Base-by-base conservation (phyloP, 1,284 basidiomycete species). In the Ustilago esculenta region DNA sequence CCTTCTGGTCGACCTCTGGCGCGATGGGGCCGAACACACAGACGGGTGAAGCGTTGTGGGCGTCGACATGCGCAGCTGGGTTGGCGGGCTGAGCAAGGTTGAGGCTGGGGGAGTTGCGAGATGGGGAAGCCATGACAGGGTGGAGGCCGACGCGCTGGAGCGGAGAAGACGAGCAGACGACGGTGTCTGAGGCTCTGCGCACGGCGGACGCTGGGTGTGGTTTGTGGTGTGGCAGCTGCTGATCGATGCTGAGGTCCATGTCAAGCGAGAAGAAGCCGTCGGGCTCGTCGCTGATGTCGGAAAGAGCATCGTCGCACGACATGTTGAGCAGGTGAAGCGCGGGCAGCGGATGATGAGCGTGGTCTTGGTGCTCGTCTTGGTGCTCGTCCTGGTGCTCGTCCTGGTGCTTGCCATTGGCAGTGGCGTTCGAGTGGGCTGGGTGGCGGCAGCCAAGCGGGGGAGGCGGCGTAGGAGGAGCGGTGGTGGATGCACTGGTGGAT, bases 1-100 rank as follows among this genome's bases (percentile, higher is more conserved):
- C 80, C 20, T 65, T 64, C 47, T 63, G 70, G 51, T 80, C 79
- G 12, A 77, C 65, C 43, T 82, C 80, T 9, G 80, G 79, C 7
- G 60, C 64, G 29, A 81, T 65, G 8, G 67, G 67, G 15, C 67
- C 61, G 21, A 64, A 70, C 9, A 58, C 41, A 34, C 45, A 46
- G 17, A 56, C 46, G 15, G 58, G 36, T 6, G 65, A 54, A 5
- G 20, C 57, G 11, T 45, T 39, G 11, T 21, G 36, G 8, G 41
- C 6, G 14, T 44, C 53, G 6, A 10, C 18, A 4, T 27, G 21
- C 9, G 27, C 11, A 10, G 17, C 14, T 2, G n/a, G 15, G 5
- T 33, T 20, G 3, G 12, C 14, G 3, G 25, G 32, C 17, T 41
- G 9, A 17, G 32, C 21, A 15, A 25, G 33, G 14, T 42, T 25